Evolutionary conservation across 768 basidiomycete genomes (phyloP).

Genomic region (Boletus tylopilopsis): DNA sequence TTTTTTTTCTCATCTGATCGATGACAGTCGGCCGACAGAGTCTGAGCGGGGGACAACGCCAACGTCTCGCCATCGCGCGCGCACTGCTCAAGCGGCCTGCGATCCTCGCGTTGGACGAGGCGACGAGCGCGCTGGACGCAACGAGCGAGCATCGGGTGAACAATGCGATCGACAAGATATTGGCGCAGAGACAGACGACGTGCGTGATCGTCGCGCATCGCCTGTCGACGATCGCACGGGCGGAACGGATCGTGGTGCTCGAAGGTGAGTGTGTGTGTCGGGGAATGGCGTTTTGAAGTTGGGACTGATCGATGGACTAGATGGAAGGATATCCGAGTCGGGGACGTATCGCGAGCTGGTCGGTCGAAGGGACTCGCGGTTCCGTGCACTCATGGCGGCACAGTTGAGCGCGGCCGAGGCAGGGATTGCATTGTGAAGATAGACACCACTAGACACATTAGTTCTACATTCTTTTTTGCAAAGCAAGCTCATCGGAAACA

Average conservation of each 20-base stretch:
- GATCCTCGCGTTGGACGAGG: conserved; percentile 87
- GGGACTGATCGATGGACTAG: conserved; percentile 29
- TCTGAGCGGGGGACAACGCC: conserved; percentile 66
- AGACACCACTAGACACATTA: conserved; percentile 7
- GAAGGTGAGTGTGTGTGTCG: conserved; percentile 54
- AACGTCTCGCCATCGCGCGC: conserved; percentile 78
- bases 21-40: conserved; percentile 26
- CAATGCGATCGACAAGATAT: conserved; percentile 85
- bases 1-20: too few species aligned
- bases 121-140: conserved; percentile 85
- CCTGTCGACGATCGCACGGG: conserved; percentile 84
- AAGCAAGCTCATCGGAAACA: conserved; percentile 8
- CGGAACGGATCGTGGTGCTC: conserved; percentile 85
- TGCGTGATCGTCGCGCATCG: conserved; percentile 89
- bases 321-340: conserved; percentile 76
- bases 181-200: conserved; percentile 75
- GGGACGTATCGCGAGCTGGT: conserved; percentile 81
- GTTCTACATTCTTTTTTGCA: not conserved
- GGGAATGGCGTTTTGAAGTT: not conserved
- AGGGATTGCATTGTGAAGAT: conserved; percentile 8
- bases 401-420: conserved; percentile 58
- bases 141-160: conserved; percentile 82
- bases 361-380: conserved; percentile 67
- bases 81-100: conserved; percentile 87
- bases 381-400: conserved; percentile 85